A percentile compares a stretch with the other conserved stretches of the same genome.
These are phyloP conservation scores for Paraphoma sp. DNA, from an alignment of 2,329 filamentous ascomycete genomes.

Conservation along the genomic window DNA sequence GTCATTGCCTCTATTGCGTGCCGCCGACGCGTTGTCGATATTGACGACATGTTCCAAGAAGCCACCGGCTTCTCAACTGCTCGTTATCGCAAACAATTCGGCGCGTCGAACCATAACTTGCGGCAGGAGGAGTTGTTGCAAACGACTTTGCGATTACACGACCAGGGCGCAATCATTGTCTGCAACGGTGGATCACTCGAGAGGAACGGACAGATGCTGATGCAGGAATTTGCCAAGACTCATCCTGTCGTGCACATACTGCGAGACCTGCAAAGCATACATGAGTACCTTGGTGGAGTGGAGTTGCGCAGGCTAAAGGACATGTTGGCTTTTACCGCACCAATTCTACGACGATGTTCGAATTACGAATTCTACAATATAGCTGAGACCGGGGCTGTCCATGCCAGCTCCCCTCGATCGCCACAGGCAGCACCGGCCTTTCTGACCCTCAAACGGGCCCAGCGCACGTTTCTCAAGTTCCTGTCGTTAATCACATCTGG, in stretches of 20 bases:
- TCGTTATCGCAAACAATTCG: constrained; percentile 68
- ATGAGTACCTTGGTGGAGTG: constrained; percentile 63
- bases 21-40: constrained; percentile 71
- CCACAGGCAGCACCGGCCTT: constrained; percentile 61
- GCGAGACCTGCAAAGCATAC: constrained; percentile 70
- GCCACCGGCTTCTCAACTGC: constrained; percentile 67
- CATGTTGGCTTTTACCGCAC: constrained; percentile 63
- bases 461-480: constrained; percentile 74
- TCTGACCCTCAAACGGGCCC: constrained; percentile 70
- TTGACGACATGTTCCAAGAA: constrained; percentile 72
- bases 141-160: constrained; percentile 65
- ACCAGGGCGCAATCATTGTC: constrained; percentile 70
- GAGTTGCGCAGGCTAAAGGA: constrained; percentile 64
- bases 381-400: constrained; percentile 58
- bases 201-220: constrained; percentile 64
- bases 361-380: constrained; percentile 81
- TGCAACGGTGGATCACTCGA: constrained; percentile 75
- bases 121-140: constrained; percentile 69
- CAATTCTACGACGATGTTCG: constrained; percentile 69
- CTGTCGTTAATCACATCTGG: constrained; percentile 65
- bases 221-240: constrained; percentile 67
- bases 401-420: constrained; percentile 20
- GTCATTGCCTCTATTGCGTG: constrained; percentile 77
- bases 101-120: constrained; percentile 66
- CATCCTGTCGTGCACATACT: constrained; percentile 76